Evolutionary conservation across 139 green algal genomes (phyloP).

Genomic region (Eudorina sp.): DNA sequence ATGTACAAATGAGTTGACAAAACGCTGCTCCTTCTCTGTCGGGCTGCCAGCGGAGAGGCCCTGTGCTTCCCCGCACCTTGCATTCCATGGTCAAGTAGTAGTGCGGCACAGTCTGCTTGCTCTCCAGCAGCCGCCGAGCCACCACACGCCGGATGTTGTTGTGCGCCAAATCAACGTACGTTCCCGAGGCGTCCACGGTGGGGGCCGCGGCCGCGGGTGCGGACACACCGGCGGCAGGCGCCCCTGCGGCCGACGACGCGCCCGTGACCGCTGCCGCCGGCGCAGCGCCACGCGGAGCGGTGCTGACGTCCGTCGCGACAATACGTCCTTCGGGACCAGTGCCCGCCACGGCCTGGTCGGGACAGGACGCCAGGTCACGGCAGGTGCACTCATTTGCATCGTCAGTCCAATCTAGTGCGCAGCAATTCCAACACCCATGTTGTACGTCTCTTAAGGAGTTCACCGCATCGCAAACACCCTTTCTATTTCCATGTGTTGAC

Average conservation of each 20-base stretch:
- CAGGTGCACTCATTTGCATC: too few species aligned
- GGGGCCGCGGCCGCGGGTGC: conserved; percentile 56
- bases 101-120: conserved; percentile 96
- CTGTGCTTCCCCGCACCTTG: conserved; percentile 54
- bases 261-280: not conserved
- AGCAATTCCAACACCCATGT: too few species aligned
- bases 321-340: conserved; percentile 86
- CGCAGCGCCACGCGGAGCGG: conserved; percentile 47
- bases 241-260: conserved; percentile 21
- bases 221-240: not conserved
- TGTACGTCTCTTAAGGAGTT: too few species aligned
- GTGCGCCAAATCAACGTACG: conserved; percentile 81
- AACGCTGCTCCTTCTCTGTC: too few species aligned
- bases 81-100: conserved; percentile 96
- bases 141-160: conserved; percentile 91
- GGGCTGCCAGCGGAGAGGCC: too few species aligned
- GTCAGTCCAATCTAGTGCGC: too few species aligned
- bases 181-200: conserved; percentile 42
- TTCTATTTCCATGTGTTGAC: too few species aligned
- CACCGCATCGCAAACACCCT: too few species aligned
- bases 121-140: conserved; percentile 90
- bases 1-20: too few species aligned
- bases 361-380: too few species aligned
- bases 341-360: conserved; percentile 60
- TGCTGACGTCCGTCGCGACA: conserved; percentile 82